Evolutionary conservation across 2,329 filamentous ascomycete genomes (phyloP).

Genomic region (Rhynchosporium graminicola): DNA sequence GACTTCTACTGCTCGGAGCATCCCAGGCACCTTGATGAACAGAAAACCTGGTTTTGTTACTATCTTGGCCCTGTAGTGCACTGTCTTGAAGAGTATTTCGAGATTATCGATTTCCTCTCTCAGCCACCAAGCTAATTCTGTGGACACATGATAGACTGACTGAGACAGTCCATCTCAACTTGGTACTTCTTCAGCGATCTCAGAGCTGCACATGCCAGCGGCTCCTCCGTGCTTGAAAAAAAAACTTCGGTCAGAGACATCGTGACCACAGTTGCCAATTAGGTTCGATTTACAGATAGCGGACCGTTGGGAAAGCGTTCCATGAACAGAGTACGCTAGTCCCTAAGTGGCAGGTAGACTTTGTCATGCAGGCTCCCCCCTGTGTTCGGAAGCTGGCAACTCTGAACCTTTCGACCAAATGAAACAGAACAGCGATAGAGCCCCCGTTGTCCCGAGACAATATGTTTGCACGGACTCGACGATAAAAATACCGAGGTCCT

Average conservation of each 20-base stretch:
- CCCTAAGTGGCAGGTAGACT: background rate
- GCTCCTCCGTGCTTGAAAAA: constrained; percentile 2
- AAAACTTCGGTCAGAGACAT: background rate
- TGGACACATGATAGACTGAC: background rate
- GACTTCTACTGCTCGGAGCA: too few relatives aligned
- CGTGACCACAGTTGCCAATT: background rate
- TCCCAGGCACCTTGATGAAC: too few relatives aligned
- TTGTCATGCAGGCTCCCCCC: background rate
- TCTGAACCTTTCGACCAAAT: background rate
- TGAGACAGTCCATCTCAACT: background rate
- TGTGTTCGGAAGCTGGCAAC: background rate
- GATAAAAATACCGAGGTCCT: background rate
- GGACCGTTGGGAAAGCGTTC: constrained; percentile 8
- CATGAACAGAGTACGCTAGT: background rate
- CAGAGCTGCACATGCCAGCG: background rate
- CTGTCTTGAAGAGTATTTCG: too few relatives aligned
- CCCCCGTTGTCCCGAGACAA: background rate
- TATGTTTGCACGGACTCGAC: background rate
- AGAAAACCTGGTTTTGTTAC: too few relatives aligned
- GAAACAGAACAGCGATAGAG: background rate
- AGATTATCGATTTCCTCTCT: too few relatives aligned
- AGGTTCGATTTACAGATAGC: background rate
- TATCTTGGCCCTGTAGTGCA: too few relatives aligned
- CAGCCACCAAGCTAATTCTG: background rate
- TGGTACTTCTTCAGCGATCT: background rate